Base-by-base conservation (phyloP, 805 yeast species). In the Metschnikowia baotianmanensis region DNA sequence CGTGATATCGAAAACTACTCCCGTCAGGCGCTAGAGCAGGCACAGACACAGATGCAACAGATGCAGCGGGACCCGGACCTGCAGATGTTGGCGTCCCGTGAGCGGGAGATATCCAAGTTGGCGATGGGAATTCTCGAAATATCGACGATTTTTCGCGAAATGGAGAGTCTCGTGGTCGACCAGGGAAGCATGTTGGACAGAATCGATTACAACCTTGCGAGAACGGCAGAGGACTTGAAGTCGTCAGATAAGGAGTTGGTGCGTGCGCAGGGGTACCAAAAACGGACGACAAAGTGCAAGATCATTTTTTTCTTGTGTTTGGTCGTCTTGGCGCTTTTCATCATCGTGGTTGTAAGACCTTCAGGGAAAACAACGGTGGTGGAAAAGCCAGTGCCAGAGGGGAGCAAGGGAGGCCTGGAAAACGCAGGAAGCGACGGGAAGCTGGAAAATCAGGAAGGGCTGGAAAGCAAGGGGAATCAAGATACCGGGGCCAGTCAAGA, bases 81-180 rank as follows among this genome's bases (percentile, higher is more conserved):
- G 40, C 60, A 40, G 39, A 55, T 42, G 57, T 61, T 86, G 26
- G 75, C 78, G 40, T 87, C 85, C 51, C 72, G 99, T 39, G 99
- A 93, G 56, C 77, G 81, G 38, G 99, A 91, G 56, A 93, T 93
- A 38, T 84, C 85, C 23, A 85, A 84, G 50, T 74, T 93, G 39
- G 98, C 99, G 4, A 87, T 86, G 70, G 96, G 97, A 37, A 95
- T 93, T 32, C 68, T 91, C 29, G 99, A 93, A 59, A 86, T 93
- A 1, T 85, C 95, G 22, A 87, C 91, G 1, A 91, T 93, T 32
- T 93, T 93, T 69, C 84, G 85, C 58, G 98, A 93, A 56, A 77
- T 93, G 77, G 97, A 95, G 56, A 78, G 81, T 27, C 72, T 93
- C 74, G 86, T 93, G 31, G 84, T 93, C 41, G 98, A 93, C 56